phyloP scores from a whole-genome alignment of 257 asterid genomes.

The Osmanthus fragrans region DNA sequence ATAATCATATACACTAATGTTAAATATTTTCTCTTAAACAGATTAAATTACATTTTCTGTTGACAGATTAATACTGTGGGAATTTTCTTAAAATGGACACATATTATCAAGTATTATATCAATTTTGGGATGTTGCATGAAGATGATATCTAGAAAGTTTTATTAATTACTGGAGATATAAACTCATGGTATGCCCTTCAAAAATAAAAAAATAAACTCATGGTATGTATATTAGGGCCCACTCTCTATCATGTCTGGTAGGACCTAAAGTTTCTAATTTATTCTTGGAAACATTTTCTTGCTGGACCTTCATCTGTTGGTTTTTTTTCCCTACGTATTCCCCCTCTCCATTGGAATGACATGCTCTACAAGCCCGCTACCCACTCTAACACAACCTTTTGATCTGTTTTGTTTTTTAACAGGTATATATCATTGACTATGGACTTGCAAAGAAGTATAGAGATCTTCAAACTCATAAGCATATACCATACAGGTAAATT shows the following conservation, averaged over 20 bases:
- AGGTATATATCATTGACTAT: slow-evolving; percentile 56
- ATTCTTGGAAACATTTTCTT: neutral
- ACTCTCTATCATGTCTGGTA: neutral
- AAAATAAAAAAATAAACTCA: neutral
- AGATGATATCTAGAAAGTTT: neutral
- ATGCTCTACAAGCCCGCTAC: neutral
- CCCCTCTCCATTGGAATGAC: neutral
- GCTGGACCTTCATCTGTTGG: neutral
- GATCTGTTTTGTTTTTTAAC: slow-evolving; percentile 7
- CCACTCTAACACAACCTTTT: neutral
- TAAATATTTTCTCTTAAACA: too few relatives aligned
- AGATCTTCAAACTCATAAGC: slow-evolving; percentile 54
- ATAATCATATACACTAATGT: too few relatives aligned
- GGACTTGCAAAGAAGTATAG: slow-evolving; percentile 59
- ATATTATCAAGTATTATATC: neutral
- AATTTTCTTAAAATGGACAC: neutral
- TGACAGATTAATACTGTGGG: neutral
- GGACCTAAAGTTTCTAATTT: neutral
- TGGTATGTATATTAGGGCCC: too few relatives aligned
- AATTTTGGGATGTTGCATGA: neutral
- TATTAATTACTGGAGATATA: neutral
- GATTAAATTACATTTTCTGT: too few relatives aligned
- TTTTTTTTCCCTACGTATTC: neutral
- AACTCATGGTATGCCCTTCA: neutral
- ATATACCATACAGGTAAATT: slow-evolving; percentile 51